Conservation (phyloP, 345 rosid species). For the Heritiera fomes region DNA sequence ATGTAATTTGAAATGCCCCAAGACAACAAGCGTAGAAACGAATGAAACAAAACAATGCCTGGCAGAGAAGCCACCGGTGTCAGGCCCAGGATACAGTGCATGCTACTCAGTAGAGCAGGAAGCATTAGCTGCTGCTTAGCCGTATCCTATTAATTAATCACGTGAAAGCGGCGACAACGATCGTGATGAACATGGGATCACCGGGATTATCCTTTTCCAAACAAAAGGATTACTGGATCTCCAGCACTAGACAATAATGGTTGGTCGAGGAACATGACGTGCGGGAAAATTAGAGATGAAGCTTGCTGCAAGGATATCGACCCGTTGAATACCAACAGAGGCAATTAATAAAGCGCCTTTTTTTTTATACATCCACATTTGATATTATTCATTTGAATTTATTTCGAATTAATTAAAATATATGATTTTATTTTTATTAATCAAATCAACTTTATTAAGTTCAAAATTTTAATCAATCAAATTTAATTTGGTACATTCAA, state of each 20-base stretch:
- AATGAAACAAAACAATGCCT: background rate
- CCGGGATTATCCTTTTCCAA: slow-evolving; percentile 16
- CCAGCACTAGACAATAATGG: background rate
- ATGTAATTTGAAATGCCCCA: slow-evolving; percentile 3
- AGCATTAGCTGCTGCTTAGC: slow-evolving; percentile 23
- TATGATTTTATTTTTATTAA: background rate
- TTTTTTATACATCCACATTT: background rate
- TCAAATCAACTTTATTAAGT: too few species aligned
- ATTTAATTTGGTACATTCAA: too few species aligned
- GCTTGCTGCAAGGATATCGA: background rate
- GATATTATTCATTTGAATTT: too few species aligned
- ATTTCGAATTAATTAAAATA: too few species aligned
- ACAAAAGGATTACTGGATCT: background rate
- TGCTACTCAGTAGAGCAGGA: background rate
- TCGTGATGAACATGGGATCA: slow-evolving; percentile 23
- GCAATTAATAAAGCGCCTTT: background rate
- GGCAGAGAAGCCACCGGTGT: background rate
- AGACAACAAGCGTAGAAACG: background rate
- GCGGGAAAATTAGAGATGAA: background rate
- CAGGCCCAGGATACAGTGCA: background rate
- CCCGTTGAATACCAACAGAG: background rate
- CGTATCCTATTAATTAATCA: slow-evolving; percentile 21
- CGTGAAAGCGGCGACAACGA: slow-evolving; percentile 28
- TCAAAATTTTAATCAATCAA: too few species aligned
- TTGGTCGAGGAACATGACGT: slow-evolving; percentile 7